phyloP scores from a whole-genome alignment of 2,329 filamentous ascomycete species.

The Grosmannia huntii region DNA sequence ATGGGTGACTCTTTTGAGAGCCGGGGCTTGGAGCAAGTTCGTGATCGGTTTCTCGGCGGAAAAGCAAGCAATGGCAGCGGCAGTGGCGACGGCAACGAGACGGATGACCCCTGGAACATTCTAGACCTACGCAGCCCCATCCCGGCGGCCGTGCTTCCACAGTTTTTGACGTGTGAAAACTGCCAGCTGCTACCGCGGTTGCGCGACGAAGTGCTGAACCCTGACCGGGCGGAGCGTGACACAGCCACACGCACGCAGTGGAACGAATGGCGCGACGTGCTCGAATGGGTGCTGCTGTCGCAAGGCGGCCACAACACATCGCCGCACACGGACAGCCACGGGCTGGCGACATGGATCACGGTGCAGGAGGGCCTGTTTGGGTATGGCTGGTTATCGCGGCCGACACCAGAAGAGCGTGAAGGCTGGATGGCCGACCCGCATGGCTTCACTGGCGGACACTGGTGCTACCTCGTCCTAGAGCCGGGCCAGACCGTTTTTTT shows the following conservation, averaged over 20 bases:
- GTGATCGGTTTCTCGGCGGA: conserved; percentile 13
- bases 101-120: conserved; percentile 17
- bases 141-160: conserved; percentile 15
- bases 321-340: conserved; percentile 22
- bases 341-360: conserved; percentile 22
- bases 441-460: conserved; percentile 16
- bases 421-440: conserved; percentile 16
- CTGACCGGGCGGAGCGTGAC: conserved; percentile 17
- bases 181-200: conserved; percentile 18
- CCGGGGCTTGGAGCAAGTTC: conserved; percentile 12
- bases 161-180: conserved; percentile 17
- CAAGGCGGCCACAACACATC: conserved; percentile 22
- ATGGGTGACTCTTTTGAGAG: conserved; percentile 15
- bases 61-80: not conserved
- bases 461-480: conserved; percentile 20
- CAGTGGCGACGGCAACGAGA: not conserved
- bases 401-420: conserved; percentile 14
- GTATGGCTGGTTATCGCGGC: conserved; percentile 20
- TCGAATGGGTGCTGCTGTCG: conserved; percentile 20
- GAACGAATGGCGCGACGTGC: conserved; percentile 21
- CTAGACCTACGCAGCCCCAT: conserved; percentile 17
- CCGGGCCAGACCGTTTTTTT: conserved; percentile 23
- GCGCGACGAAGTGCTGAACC: conserved; percentile 24
- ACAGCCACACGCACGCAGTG: conserved; percentile 17
- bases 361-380: conserved; percentile 19